Base-by-base conservation (phyloP, 257 asterid genomes). In the Agastache rugosa region DNA sequence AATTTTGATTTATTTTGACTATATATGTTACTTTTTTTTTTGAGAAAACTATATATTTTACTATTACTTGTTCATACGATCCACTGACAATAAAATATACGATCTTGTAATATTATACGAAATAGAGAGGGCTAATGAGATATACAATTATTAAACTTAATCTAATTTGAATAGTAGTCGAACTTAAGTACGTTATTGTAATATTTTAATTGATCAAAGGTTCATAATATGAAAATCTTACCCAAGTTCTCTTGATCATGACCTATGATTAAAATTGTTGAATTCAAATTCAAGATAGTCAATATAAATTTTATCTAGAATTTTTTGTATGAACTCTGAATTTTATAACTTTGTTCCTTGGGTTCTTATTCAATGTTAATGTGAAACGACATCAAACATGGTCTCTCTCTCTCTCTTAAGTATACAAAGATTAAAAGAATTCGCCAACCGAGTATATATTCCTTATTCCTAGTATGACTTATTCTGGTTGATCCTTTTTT, bases 201-300 rank as follows among this genome's bases (percentile, higher is more conserved):
- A 45, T 14, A 45, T 23, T 66, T 15, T 2, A 45, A 6, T 12
- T 20, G 17, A 7, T 23, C 25, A 27, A 47, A 45, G 41, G 44
- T 25, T 15, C 15, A 17, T 17, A 31, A 31, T 31, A 31, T 31
- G 37, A 31, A 31, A 35, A 34, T 27, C 8, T 41, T 17, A 8
- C 12, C 29, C 6, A 20, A 44, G 2, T 63, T 63, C 50, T 35
- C 4, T 37, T 19, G 12, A n/a, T 39, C 44, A 29, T 4, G 20
- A 50, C 42, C 23, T 50, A 34, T 53, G 58, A 50, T 31, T 55
- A 37, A 3, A 55, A 53, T 20, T 54, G 66, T 39, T 64, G 73
- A 64, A 74, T 55, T 75, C 48, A 42, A 75, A 55, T 74, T 74
- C 78, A 64, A 74, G 15, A 44, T 8, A 37, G 47, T 64, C 72